Evolutionary conservation across 1,284 basidiomycete genomes (phyloP).

Genomic region (Ustilago crameri): DNA sequence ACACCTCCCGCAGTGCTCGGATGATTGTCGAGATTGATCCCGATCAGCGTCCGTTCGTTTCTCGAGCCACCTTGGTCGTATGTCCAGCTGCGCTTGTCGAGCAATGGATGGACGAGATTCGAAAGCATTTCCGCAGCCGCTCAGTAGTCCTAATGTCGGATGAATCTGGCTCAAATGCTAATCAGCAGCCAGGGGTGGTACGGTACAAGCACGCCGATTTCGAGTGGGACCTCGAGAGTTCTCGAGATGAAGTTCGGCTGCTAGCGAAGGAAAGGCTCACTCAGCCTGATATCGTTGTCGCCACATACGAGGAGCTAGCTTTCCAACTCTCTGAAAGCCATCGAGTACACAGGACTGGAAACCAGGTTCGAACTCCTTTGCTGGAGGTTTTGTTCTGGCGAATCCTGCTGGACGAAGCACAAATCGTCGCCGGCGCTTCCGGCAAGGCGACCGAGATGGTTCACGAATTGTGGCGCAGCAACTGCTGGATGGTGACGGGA

Average conservation of each 20-base stretch:
- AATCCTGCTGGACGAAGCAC: slow-evolving; percentile 54
- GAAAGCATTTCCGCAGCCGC: slow-evolving; percentile 50
- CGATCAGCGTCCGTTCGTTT: slow-evolving; percentile 28
- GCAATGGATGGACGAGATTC: slow-evolving; percentile 55
- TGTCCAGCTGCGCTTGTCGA: slow-evolving; percentile 50
- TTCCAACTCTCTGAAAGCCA: slow-evolving; percentile 42
- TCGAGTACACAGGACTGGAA: slow-evolving; percentile 13
- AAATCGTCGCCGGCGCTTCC: slow-evolving; percentile 45
- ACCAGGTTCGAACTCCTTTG: slow-evolving; percentile 35
- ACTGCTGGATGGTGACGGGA: slow-evolving; percentile 55
- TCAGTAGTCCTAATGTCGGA: background rate
- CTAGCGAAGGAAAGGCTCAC: slow-evolving; percentile 20
- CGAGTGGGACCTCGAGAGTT: slow-evolving; percentile 22
- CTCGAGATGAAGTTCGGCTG: slow-evolving; percentile 18
- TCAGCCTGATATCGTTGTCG: slow-evolving; percentile 47
- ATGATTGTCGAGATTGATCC: slow-evolving; percentile 32
- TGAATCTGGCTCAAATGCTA: background rate
- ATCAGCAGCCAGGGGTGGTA: slow-evolving; percentile 31
- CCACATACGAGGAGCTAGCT: slow-evolving; percentile 53
- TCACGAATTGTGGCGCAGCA: slow-evolving; percentile 52
- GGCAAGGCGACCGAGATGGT: slow-evolving; percentile 49
- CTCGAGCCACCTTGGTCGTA: slow-evolving; percentile 49
- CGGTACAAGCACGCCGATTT: slow-evolving; percentile 39
- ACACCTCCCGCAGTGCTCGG: slow-evolving; percentile 41
- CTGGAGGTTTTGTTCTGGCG: slow-evolving; percentile 55